phyloP scores from a whole-genome alignment of 306 rosid genomes.

The Corylus avellana region DNA sequence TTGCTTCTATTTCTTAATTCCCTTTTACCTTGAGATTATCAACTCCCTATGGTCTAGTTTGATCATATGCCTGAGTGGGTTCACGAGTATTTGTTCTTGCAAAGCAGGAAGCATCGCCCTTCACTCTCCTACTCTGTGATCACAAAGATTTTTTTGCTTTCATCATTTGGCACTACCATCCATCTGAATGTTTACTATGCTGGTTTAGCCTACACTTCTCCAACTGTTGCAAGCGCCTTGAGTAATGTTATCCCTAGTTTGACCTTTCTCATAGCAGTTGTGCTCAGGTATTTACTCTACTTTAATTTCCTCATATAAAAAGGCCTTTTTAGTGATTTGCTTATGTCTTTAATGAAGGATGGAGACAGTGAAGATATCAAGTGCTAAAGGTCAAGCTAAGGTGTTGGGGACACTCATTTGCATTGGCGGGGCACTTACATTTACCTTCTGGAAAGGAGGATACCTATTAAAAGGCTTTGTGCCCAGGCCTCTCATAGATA shows the following conservation, averaged over 20 bases:
- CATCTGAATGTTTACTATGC: constrained; percentile 35
- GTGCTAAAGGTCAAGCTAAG: constrained; percentile 37
- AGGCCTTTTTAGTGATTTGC: neutral
- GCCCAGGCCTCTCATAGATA: constrained; percentile 29
- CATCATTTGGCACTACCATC: constrained; percentile 40
- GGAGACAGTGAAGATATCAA: constrained; percentile 42
- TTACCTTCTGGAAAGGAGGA: constrained; percentile 45
- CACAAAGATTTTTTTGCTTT: constrained; percentile 30
- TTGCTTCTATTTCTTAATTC: neutral
- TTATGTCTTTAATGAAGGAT: constrained; percentile 22
- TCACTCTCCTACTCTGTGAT: constrained; percentile 22
- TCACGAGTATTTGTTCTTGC: neutral
- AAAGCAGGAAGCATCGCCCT: constrained; percentile 37
- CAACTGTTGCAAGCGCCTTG: constrained; percentile 38
- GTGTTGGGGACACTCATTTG: constrained; percentile 39
- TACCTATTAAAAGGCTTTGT: constrained; percentile 20
- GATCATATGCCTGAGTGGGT: too few relatives aligned
- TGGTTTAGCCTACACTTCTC: constrained; percentile 36
- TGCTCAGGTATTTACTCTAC: constrained; percentile 25
- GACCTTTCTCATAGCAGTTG: constrained; percentile 35
- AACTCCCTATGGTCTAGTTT: too few relatives aligned
- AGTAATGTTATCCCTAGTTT: constrained; percentile 37
- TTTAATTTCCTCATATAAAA: neutral
- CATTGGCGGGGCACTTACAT: constrained; percentile 39
- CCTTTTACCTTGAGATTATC: too few relatives aligned